Evolutionary conservation across 2,329 filamentous ascomycete genomes (phyloP), one percentile per base, ranked within the genome.

Genomic region (Ceratocystis cubensis): DNA sequence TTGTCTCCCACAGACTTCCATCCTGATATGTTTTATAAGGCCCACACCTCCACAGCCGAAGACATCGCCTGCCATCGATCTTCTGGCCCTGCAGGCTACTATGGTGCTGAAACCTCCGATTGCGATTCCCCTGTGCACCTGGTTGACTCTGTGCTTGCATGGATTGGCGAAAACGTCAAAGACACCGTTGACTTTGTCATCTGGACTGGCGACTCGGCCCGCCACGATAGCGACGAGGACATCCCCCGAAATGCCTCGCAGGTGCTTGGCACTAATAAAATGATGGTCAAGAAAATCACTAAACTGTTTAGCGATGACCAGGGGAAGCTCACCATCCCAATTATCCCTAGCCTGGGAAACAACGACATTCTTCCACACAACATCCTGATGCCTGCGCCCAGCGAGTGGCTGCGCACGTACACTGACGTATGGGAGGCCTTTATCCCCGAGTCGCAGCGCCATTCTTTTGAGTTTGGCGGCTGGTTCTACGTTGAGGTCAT

Each of bases 341-440:
- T 97, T 37, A 81, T 99, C 22, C 92, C 94, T 0, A 96, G 87
- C 0, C 87, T 96, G 71, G 94, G 94, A 69, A 99, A 99, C 78
- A 99, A 99, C 76, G 94, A 99, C 73, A 92, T 99, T 67, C 84
- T 96, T 68, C 94, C 94, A 1, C 94, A 99, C 77, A 99, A 99
- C 72, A 95, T 97, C 73, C 86, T 99, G 74, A 79, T 85, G 53
- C 81, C 84, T 0, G 94, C 93, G 0, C 94, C 94, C 17, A 96
- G 96, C 72, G 82, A 83, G 69, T 96, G 93, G 87, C 88, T 96
- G 0, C 83, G 83, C 67, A 81, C 81, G 61, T 96, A 94, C 71
- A 79, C 84, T 30, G 81, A 88, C 25, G 84, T 97, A 25, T 99
- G 94, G 94, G 77, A 78, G 61, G 81, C 82, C 46, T 96, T 97